Evolutionary conservation across 2,329 filamentous ascomycete genomes (phyloP).

Genomic region (Fragosphaeria purpurea): DNA sequence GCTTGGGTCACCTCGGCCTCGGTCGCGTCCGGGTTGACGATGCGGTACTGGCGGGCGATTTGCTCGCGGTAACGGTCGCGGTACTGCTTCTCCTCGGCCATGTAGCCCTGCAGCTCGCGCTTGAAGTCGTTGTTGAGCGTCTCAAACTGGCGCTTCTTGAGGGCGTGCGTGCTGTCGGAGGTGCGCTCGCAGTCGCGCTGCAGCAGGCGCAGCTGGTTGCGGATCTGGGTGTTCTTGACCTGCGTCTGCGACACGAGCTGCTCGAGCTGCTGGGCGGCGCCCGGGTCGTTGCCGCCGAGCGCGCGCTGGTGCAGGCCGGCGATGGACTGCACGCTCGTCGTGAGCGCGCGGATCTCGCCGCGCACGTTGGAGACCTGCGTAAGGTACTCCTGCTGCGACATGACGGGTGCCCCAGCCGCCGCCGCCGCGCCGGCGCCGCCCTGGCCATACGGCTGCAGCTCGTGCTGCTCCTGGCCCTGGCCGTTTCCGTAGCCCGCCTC

Average conservation of each 20-base stretch:
- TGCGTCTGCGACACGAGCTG: constrained; percentile 60
- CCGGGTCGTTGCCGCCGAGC: constrained; percentile 53
- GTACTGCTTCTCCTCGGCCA: constrained; percentile 62
- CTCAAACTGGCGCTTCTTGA: constrained; percentile 61
- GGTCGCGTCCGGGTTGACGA: constrained; percentile 71
- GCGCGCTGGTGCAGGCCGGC: constrained; percentile 61
- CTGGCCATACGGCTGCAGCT: constrained; percentile 34
- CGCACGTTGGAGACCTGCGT: constrained; percentile 56
- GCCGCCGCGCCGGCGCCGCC: constrained; percentile 12
- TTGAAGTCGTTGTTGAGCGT: constrained; percentile 64
- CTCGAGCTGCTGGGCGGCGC: constrained; percentile 50
- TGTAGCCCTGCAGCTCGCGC: constrained; percentile 59
- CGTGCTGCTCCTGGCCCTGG: constrained; percentile 37
- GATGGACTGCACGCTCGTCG: constrained; percentile 57
- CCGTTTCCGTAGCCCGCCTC: constrained; percentile 35
- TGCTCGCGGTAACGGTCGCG: constrained; percentile 63
- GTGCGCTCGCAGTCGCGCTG: constrained; percentile 61
- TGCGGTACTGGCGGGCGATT: constrained; percentile 69
- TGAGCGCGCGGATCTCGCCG: constrained; percentile 56
- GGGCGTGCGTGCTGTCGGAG: constrained; percentile 45
- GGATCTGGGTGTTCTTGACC: constrained; percentile 63
- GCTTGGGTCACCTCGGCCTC: constrained; percentile 63
- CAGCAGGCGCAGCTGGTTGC: constrained; percentile 67
- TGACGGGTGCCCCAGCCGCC: constrained; percentile 20
- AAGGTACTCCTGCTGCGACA: constrained; percentile 60